phyloP scores from a whole-genome alignment of 805 yeast species.

The Spathaspora girioi region DNA sequence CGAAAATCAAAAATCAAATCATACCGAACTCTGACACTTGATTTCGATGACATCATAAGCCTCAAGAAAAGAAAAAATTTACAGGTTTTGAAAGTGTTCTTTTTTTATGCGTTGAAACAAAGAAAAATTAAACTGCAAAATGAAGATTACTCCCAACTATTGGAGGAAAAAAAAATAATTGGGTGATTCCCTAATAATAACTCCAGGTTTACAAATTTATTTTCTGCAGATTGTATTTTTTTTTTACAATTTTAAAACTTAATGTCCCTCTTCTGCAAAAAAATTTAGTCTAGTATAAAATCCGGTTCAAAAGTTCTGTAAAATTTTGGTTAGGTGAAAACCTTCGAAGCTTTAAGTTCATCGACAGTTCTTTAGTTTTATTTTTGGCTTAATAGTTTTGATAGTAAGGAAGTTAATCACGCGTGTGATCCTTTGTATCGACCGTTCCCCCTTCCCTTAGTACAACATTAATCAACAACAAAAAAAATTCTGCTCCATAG shows the following conservation, averaged over 20 bases:
- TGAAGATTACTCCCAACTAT: too few species aligned
- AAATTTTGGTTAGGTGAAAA: not conserved
- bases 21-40: not conserved
- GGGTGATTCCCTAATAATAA: not conserved
- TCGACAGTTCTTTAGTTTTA: not conserved
- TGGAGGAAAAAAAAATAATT: not conserved
- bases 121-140: not conserved
- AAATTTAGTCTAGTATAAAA: not conserved
- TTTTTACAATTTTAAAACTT: not conserved
- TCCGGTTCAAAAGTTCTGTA: not conserved
- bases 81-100: not conserved
- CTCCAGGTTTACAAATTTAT: not conserved
- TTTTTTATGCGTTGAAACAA: not conserved
- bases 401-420: not conserved
- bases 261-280: not conserved
- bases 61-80: not conserved
- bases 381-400: not conserved
- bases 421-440: not conserved
- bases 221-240: not conserved
- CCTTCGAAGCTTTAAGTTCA: not conserved
- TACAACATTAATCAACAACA: not conserved
- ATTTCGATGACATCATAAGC: not conserved
- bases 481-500: not conserved
- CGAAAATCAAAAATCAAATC: not conserved
- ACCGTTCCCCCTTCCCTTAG: not conserved